Base-by-base conservation (phyloP, 2,329 filamentous ascomycete genomes). In the Ascochyta viciae-villosae region DNA sequence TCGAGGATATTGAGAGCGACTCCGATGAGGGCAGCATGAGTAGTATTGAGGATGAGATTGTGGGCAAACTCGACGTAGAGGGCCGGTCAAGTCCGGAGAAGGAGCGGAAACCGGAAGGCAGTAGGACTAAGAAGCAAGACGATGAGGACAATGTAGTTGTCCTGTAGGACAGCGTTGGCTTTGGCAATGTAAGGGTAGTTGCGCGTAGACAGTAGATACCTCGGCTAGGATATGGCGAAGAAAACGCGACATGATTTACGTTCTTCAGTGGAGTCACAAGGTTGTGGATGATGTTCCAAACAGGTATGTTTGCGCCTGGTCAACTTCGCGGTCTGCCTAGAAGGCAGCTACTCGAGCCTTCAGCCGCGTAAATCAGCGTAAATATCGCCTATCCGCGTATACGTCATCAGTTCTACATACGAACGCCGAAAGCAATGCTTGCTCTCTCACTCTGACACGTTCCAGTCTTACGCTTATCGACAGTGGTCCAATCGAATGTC, bases 1-100 rank as follows among this genome's bases (percentile, higher is more conserved):
- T 74, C 33, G 71, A 71, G 57, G 69, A 69, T 8, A 72, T 73
- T 33, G 72, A 74, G 27, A 70, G 65, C 39, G 68, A 69, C 62
- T 65, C 67, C n/a, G 69, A 70, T n/a, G 63, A 64, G 2, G 64
- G 57, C 7, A 57, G 54, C 40, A 27, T 52, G 38, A 40, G 49
- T 29, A 52, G 54, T 24, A 40, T 57, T 22, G 54, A 57, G 27
- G 54, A 45, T 41, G 54, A 57, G 31, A 51, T 56, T 4, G 47
- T 56, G 19, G 53, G 53, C 22, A 51, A 42, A 40, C 47, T 56
- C 9, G 53, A 51, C 10, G 47, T 56, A 16, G 53, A 56, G 22
- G 42, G 38, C 12, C 37, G 38, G 15, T 43, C 37, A 22, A 56
- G 42, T 24, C 53, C 53, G n/a, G 42, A 24, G 9, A 43, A 51